A percentile compares a stretch with the other conserved stretches of the same genome.
Evolutionary conservation across 1,139 yeast species (phyloP).

Genomic region (Eremothecium sinecaudum): DNA sequence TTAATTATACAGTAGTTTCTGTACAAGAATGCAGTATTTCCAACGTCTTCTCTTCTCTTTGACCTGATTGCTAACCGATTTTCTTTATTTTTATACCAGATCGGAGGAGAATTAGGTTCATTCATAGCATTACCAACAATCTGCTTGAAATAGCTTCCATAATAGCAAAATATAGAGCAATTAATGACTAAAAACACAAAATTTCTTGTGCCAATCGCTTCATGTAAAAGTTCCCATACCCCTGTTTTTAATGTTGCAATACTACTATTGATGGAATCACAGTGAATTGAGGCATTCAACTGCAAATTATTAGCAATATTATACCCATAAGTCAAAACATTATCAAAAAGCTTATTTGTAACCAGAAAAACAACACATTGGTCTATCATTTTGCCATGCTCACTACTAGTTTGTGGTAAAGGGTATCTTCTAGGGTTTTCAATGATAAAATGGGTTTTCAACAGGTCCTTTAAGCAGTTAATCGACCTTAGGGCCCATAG

Average conservation of each 20-base stretch:
- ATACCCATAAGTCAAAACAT: slow-evolving; percentile 25
- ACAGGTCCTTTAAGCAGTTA: slow-evolving; percentile 12
- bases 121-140: slow-evolving; percentile 22
- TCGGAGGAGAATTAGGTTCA: slow-evolving; percentile 19
- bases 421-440: slow-evolving; percentile 8
- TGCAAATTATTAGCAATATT: slow-evolving; percentile 15
- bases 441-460: slow-evolving; percentile 11
- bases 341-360: slow-evolving; percentile 11
- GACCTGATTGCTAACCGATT: neutral
- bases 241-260: slow-evolving; percentile 16
- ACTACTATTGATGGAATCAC: slow-evolving; percentile 18
- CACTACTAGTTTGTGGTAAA: slow-evolving; percentile 6
- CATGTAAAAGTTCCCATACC: slow-evolving; percentile 21
- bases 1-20: slow-evolving; percentile 7
- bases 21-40: slow-evolving; percentile 11
- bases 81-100: slow-evolving; percentile 9
- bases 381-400: slow-evolving; percentile 18
- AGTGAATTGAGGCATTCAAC: slow-evolving; percentile 16
- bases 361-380: slow-evolving; percentile 18
- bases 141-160: slow-evolving; percentile 15
- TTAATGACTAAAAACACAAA: slow-evolving; percentile 23
- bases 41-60: slow-evolving; percentile 1
- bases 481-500: slow-evolving; percentile 2
- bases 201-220: slow-evolving; percentile 18
- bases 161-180: slow-evolving; percentile 16